These are phyloP conservation scores for Ceratorhiza oryzae-sativae DNA, from an alignment of 1,284 basidiomycete genomes.

Conservation along the genomic window DNA sequence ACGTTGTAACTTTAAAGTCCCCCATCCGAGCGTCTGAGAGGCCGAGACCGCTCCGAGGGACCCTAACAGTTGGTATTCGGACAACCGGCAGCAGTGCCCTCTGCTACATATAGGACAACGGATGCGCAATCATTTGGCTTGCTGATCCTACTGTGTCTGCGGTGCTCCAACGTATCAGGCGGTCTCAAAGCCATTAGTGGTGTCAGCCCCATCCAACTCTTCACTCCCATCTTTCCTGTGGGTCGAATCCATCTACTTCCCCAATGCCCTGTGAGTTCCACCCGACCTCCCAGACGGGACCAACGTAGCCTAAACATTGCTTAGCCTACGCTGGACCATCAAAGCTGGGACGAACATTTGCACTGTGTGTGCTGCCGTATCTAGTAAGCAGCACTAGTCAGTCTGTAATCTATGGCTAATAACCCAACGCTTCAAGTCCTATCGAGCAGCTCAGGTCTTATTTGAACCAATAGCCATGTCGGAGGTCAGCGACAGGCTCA, in stretches of 20 bases:
- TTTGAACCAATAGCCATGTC: neutral
- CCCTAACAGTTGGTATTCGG: conserved; percentile 24
- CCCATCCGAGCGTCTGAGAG: conserved; percentile 13
- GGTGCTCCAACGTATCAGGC: neutral
- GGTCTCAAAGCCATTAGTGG: neutral
- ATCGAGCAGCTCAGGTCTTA: neutral
- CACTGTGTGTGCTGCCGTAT: conserved; percentile 13
- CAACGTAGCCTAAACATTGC: conserved; percentile 4
- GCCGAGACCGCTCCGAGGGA: too few relatives aligned
- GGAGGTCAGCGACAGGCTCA: neutral
- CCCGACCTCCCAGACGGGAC: neutral
- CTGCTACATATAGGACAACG: conserved; percentile 21
- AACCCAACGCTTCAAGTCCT: conserved; percentile 3
- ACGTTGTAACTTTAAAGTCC: conserved; percentile 32
- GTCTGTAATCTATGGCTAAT: neutral
- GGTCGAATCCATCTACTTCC: neutral
- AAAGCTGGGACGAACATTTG: neutral
- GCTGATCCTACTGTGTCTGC: neutral
- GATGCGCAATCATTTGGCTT: neutral
- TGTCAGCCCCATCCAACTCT: neutral
- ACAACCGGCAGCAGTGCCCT: conserved; percentile 12
- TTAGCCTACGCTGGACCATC: neutral
- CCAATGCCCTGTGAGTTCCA: conserved; percentile 15
- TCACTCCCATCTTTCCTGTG: neutral
- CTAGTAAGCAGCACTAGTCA: neutral